Base-by-base conservation (phyloP, 2,329 filamentous ascomycete genomes). In the Arthrobotrys musiformis region DNA sequence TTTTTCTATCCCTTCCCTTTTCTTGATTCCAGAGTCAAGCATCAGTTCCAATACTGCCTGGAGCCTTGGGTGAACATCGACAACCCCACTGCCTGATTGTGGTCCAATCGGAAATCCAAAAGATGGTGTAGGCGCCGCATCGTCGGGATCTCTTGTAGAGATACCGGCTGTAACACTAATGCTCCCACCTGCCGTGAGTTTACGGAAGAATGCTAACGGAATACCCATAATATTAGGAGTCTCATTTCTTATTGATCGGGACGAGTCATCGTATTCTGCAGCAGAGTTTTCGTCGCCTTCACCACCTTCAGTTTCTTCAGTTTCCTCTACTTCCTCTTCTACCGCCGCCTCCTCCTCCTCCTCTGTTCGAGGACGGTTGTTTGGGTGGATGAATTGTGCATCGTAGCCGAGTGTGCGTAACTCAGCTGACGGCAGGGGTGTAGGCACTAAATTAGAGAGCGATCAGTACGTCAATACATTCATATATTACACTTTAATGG, bases 1-100 rank as follows among this genome's bases (percentile, higher is more conserved):
- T 48, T 52, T 77, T 2, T 76, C 62, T 37, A 62, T 52, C 9
- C 44, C 52, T 28, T 70, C 61, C 19, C 72, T 64, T 40, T 76
- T 76, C 46, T 70, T 76, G 19, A 64, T 76, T 1, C 86, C 85
- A 1, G 86, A 85, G 50, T 84, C 83, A 26, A 90, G 83, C n/a
- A 91, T 83, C 54, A 87, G 85, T 54, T 90, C 88, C 46, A 91
- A 80, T 5, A 76, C 72, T 1, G 72, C 58, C 26, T 76, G 72
- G 33, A 76, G 30, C 26, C 63, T 76, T 0, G 64, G 72, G 22
- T 76, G 37, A 9, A 33, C 17, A 28, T 75, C 68, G 8, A 61
- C 17, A 9, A n/a, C 68, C 7, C 15, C 17, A 48, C 22, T 15
- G 2, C 1, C 15, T 26, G 56, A 17, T 13, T 33, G 33, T 2